phyloP scores from a whole-genome alignment of 495 filamentous ascomycete genomes.

The Tuber borchii region DNA sequence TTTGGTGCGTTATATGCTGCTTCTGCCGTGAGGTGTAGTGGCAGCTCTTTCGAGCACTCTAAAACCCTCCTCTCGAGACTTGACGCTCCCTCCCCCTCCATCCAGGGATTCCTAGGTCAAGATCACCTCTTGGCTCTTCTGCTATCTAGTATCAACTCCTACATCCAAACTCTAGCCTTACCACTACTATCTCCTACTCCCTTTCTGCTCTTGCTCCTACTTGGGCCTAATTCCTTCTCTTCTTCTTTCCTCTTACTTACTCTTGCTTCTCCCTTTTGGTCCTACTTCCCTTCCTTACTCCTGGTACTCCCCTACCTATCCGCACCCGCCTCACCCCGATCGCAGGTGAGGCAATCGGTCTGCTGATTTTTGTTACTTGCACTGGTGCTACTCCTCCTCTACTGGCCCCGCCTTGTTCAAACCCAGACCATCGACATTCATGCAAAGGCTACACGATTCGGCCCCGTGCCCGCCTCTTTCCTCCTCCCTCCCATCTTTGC shows the following conservation, averaged over 20 bases:
- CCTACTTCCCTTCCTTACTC: slow-evolving; percentile 7
- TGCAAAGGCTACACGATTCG: slow-evolving; percentile 37
- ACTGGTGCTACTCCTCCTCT: slow-evolving; percentile 24
- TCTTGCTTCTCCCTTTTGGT: neutral
- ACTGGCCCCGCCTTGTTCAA: slow-evolving; percentile 27
- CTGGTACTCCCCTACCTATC: slow-evolving; percentile 6
- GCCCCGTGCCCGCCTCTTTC: slow-evolving; percentile 35
- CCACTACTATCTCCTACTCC: slow-evolving; percentile 17
- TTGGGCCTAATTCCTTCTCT: slow-evolving; percentile 4
- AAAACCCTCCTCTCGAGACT: slow-evolving; percentile 35
- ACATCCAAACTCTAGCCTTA: neutral
- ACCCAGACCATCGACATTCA: slow-evolving; percentile 35
- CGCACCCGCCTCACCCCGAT: neutral
- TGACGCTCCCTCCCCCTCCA: slow-evolving; percentile 18
- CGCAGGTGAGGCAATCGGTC: slow-evolving; percentile 19
- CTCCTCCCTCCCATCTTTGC: slow-evolving; percentile 28
- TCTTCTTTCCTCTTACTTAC: slow-evolving; percentile 8
- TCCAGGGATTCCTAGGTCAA: slow-evolving; percentile 26
- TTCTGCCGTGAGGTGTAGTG: slow-evolving; percentile 24
- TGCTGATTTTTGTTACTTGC: slow-evolving; percentile 8
- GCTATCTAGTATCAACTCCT: slow-evolving; percentile 25
- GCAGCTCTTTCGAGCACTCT: slow-evolving; percentile 30
- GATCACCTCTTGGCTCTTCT: slow-evolving; percentile 34
- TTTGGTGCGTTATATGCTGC: slow-evolving; percentile 28
- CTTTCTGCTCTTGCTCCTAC: slow-evolving; percentile 20